Percentiles rank a stretch among this genome's conserved stretches.
Evolutionary conservation across 2,329 filamentous ascomycete species (phyloP).

Genomic region (Phialophora verrucosa): DNA sequence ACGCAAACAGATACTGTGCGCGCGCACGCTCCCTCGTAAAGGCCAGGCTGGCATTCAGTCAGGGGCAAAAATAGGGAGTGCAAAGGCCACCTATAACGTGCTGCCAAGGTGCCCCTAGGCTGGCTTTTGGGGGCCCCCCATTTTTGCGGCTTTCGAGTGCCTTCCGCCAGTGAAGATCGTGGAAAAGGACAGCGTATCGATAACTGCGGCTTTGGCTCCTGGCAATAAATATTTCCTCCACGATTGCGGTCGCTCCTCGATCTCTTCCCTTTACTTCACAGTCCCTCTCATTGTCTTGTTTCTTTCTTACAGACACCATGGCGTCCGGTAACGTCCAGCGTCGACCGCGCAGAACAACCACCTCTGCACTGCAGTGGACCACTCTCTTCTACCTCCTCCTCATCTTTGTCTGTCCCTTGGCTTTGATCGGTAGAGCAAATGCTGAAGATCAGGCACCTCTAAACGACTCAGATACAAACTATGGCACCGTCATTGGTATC

Average conservation of each 20-base stretch:
- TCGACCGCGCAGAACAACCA: constrained; percentile 32
- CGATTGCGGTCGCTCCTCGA: constrained; percentile 9
- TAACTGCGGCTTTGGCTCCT: constrained; percentile 25
- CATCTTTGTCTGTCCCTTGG: constrained; percentile 81
- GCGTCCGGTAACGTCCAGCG: constrained; percentile 36
- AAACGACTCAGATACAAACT: constrained; percentile 63
- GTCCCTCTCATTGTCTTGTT: constrained; percentile 5
- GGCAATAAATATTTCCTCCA: constrained; percentile 34
- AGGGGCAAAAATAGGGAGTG: constrained; percentile 17
- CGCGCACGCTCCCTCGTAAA: background rate
- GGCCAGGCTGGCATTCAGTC: constrained; percentile 25
- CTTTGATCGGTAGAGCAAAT: constrained; percentile 76
- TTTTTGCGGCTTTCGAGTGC: constrained; percentile 13
- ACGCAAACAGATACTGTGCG: background rate
- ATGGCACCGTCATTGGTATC: constrained; percentile 93
- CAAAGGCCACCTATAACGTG: constrained; percentile 9
- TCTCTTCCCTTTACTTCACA: constrained; percentile 14
- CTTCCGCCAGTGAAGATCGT: constrained; percentile 22
- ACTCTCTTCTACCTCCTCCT: constrained; percentile 90
- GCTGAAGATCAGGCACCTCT: constrained; percentile 72
- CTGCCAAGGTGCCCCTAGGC: background rate
- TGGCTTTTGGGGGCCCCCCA: background rate
- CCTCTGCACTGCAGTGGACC: constrained; percentile 71
- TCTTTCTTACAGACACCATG: constrained; percentile 16
- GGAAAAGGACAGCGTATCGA: constrained; percentile 37